Base-by-base conservation (phyloP, 441 rosid species). In the Gossypium trilobum region DNA sequence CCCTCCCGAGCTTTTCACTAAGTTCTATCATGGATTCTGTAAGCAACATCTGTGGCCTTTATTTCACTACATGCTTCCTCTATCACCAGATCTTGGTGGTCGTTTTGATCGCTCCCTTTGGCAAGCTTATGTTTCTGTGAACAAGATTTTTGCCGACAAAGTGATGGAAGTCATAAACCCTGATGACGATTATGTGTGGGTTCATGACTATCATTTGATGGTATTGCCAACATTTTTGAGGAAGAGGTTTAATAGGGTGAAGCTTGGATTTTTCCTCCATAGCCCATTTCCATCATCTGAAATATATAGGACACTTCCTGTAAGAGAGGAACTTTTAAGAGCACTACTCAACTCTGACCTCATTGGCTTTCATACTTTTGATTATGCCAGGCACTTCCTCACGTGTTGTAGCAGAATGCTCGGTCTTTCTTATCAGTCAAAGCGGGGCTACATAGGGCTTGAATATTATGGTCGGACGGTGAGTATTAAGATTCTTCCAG, bases 331-430 rank as follows among this genome's bases (percentile, higher is more conserved):
- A 69, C 86, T 92, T 75, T 75, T 92, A 5, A 83, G 95, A 11
- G 96, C 93, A 1, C 91, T 91, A 65, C 84, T 91, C 52, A 91
- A 91, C 39, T 82, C 96, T 0, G 97, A 91, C 70, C 83, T 91
- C 36, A 88, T 91, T 9, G 97, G 97, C 1, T 91, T 91, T 80
- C 97, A 91, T 75, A 90, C 95, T 33, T 90, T 91, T 81, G 97
- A 91, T 81, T 91, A 91, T 67, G 97, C 97, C 22, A 87, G 97
- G 57, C 97, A 91, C 74, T 91, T 91, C 79, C 86, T 91, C 31
- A 88, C 97, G 8, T 91, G 97, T 71, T 91, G 97, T 58, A 89
- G 95, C 70, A 78, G 95, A 78, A 91, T 91, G 97, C 97, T 91
- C 13, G 97, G 97, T n/a, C 81, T 91, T 70, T 85, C 92, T 57